Conservation (phyloP, 805 yeast genomes). For the Suhomyces xylopsoci region DNA sequence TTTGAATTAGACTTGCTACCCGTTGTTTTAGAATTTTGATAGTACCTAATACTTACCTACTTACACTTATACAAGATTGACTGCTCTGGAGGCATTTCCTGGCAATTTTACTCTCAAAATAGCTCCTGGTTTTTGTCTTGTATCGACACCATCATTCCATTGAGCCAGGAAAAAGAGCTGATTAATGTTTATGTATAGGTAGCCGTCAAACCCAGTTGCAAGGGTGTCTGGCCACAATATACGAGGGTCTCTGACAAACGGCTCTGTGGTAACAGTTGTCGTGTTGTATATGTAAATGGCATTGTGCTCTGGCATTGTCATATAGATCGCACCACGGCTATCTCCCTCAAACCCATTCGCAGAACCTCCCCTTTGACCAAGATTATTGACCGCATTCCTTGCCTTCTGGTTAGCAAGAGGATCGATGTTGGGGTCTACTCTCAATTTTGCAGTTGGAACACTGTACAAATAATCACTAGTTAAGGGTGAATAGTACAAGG, state of each 20-base stretch:
- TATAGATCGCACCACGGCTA: neutral
- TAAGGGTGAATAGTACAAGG: neutral
- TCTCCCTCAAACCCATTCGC: constrained; percentile 2
- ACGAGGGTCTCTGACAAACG: constrained; percentile 2
- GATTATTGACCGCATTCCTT: neutral
- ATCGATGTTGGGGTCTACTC: neutral
- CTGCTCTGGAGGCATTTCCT: neutral
- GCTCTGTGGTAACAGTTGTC: neutral
- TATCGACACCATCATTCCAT: neutral
- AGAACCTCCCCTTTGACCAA: constrained; percentile 1
- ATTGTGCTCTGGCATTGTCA: neutral
- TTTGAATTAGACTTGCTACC: too few relatives aligned
- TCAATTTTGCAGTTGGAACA: neutral
- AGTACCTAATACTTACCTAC: neutral
- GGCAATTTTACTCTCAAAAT: constrained; percentile 1
- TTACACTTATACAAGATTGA: neutral
- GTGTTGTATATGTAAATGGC: neutral
- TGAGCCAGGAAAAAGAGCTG: neutral
- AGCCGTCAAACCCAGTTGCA: neutral
- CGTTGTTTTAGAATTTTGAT: neutral
- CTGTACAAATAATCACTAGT: neutral
- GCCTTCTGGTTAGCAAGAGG: neutral
- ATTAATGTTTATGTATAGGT: neutral
- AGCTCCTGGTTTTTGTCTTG: neutral
- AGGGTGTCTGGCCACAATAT: constrained; percentile 2